These are phyloP conservation scores for Panicum virgatum DNA, from an alignment of 202 grass and related monocot genomes.

Conservation along the genomic window DNA sequence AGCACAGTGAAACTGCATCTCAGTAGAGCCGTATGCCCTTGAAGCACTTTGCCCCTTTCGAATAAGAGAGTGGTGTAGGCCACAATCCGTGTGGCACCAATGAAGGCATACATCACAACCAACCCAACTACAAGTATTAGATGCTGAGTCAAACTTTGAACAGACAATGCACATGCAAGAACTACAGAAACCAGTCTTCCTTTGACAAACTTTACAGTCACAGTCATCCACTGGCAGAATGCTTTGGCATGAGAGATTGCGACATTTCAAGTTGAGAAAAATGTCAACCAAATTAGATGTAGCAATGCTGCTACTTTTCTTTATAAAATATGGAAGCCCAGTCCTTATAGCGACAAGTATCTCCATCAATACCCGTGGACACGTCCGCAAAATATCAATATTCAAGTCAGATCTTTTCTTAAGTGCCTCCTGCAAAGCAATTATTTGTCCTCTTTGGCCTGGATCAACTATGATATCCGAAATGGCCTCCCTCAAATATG, in stretches of 20 bases:
- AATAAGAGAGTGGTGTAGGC: slow-evolving; percentile 69
- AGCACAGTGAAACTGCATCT: slow-evolving; percentile 79
- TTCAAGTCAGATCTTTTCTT: slow-evolving; percentile 72
- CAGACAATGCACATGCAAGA: slow-evolving; percentile 89
- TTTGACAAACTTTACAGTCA: slow-evolving; percentile 80
- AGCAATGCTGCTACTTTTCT: slow-evolving; percentile 49
- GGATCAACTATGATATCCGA: slow-evolving; percentile 73
- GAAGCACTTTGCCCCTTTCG: slow-evolving; percentile 55
- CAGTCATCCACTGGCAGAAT: slow-evolving; percentile 75
- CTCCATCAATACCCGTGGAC: slow-evolving; percentile 70
- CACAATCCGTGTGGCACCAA: slow-evolving; percentile 98
- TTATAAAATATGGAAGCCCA: slow-evolving; percentile 67
- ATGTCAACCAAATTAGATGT: slow-evolving; percentile 82
- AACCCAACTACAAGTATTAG: slow-evolving; percentile 95
- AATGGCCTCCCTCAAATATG: slow-evolving; percentile 86
- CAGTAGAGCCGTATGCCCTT: slow-evolving; percentile 36
- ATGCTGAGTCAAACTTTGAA: slow-evolving; percentile 82
- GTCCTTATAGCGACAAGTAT: slow-evolving; percentile 88
- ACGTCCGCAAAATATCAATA: slow-evolving; percentile 58
- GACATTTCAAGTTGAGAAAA: slow-evolving; percentile 80
- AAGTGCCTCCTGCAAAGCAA: slow-evolving; percentile 71
- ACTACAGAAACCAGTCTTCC: slow-evolving; percentile 80
- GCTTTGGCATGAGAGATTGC: slow-evolving; percentile 74
- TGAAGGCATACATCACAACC: slow-evolving; percentile 96
- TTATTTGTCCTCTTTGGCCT: slow-evolving; percentile 65